phyloP scores from a whole-genome alignment of 1,139 yeast genomes.

The Sugiyamaella xylanicola region DNA sequence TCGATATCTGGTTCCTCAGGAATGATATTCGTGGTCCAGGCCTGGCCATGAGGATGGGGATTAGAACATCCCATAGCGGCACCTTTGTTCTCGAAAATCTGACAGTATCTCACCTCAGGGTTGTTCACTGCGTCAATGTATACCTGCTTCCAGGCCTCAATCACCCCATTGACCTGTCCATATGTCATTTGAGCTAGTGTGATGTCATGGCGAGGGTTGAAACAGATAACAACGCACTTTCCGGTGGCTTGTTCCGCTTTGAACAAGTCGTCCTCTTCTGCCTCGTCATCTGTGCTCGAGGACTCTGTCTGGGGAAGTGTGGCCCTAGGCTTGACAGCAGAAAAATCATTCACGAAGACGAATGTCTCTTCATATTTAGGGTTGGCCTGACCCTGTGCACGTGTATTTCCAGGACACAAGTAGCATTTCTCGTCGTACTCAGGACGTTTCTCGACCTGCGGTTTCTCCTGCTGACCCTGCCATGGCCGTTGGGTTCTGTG shows the following conservation, averaged over 20 bases:
- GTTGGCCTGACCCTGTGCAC: conserved; percentile 59
- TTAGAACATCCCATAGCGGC: conserved; percentile 82
- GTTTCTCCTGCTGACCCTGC: conserved; percentile 73
- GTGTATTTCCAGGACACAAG: conserved; percentile 70
- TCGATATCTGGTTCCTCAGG: conserved; percentile 74
- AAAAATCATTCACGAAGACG: conserved; percentile 67
- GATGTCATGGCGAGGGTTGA: conserved; percentile 69
- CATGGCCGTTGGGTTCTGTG: conserved; percentile 80
- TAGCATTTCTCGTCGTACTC: conserved; percentile 67
- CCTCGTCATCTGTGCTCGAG: conserved; percentile 29
- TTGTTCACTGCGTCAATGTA: conserved; percentile 50
- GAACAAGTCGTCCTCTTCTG: conserved; percentile 50
- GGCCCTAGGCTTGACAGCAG: conserved; percentile 56
- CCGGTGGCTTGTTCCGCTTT: conserved; percentile 66
- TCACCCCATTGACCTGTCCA: conserved; percentile 50
- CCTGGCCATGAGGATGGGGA: conserved; percentile 79
- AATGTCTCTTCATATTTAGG: conserved; percentile 62
- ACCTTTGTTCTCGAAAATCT: conserved; percentile 78
- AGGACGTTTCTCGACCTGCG: conserved; percentile 50
- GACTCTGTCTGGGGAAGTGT: conserved; percentile 24
- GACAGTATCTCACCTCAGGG: conserved; percentile 57
- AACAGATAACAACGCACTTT: conserved; percentile 70
- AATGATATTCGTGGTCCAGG: conserved; percentile 69
- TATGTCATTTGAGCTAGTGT: conserved; percentile 65
- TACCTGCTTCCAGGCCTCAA: conserved; percentile 61